These are phyloP conservation scores for Geotrichum klebahnii DNA, from an alignment of 1,139 yeast genomes.

Conservation along the genomic window DNA sequence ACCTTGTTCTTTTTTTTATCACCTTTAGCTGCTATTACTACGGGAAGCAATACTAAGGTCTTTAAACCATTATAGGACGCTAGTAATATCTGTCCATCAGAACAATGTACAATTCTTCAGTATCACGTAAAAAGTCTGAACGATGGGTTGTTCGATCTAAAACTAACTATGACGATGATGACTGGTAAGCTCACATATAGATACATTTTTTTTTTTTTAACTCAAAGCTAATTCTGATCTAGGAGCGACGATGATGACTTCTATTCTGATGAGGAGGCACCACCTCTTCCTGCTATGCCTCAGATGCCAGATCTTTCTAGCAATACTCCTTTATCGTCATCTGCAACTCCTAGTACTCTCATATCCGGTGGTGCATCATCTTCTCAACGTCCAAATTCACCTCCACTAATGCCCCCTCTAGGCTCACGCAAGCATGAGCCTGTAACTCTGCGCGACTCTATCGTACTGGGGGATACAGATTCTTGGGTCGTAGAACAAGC, in stretches of 20 bases:
- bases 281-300: conserved; percentile 32
- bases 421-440: background rate
- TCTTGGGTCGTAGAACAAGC: conserved; percentile 10
- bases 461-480: conserved; percentile 9
- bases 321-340: background rate
- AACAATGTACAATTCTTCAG: conserved; percentile 33
- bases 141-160: conserved; percentile 40
- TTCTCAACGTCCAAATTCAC: background rate
- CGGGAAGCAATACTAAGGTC: background rate
- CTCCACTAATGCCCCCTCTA: background rate
- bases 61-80: too few species aligned
- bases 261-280: conserved; percentile 27
- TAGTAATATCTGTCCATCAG: too few species aligned
- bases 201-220: background rate
- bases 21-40: background rate
- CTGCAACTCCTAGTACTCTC: background rate
- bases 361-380: background rate
- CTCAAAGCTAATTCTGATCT: background rate
- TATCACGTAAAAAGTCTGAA: conserved; percentile 40
- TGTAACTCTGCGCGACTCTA: conserved; percentile 17
- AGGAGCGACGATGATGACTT: conserved; percentile 26
- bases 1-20: conserved; percentile 1
- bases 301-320: conserved; percentile 22
- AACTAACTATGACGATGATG: conserved; percentile 35
- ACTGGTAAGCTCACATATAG: conserved; percentile 22